A percentile compares a stretch with the other conserved stretches of the same genome.
Conservation (phyloP, 495 filamentous ascomycete species). For the Penicillium desertorum region DNA sequence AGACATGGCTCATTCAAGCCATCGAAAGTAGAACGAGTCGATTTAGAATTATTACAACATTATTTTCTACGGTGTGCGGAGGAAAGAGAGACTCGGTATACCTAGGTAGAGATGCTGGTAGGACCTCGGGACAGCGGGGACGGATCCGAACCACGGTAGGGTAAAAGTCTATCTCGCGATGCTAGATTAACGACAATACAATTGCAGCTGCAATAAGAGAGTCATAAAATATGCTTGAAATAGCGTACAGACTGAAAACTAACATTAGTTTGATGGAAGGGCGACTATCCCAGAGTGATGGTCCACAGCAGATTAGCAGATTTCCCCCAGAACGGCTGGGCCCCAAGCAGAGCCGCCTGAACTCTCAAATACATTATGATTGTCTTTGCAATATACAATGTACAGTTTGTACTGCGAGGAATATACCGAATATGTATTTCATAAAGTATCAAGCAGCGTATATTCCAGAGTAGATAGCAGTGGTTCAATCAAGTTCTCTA, state of each 20-base stretch:
- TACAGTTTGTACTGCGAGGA: no score
- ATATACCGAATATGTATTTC: no score
- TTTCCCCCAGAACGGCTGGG: neutral
- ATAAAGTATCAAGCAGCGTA: no score
- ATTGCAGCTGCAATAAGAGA: neutral
- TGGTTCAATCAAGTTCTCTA: no score
- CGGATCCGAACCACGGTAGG: slow-evolving; percentile 10
- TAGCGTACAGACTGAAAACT: neutral
- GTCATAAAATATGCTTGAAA: neutral
- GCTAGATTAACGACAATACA: neutral
- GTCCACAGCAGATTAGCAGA: neutral
- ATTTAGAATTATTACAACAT: no score
- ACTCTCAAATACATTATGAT: neutral
- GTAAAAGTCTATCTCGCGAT: neutral
- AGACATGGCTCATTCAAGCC: no score
- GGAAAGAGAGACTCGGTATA: no score
- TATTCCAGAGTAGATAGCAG: no score
- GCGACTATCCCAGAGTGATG: neutral
- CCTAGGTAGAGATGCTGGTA: slow-evolving; percentile 7
- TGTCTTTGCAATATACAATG: no score
- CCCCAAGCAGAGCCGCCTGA: neutral
- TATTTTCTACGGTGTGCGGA: neutral
- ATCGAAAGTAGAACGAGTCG: no score
- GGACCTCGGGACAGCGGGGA: neutral
- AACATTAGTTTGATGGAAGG: neutral